Evolutionary conservation across 176 grass and related monocot genomes (phyloP).

Genomic region (Lolium multiflorum): DNA sequence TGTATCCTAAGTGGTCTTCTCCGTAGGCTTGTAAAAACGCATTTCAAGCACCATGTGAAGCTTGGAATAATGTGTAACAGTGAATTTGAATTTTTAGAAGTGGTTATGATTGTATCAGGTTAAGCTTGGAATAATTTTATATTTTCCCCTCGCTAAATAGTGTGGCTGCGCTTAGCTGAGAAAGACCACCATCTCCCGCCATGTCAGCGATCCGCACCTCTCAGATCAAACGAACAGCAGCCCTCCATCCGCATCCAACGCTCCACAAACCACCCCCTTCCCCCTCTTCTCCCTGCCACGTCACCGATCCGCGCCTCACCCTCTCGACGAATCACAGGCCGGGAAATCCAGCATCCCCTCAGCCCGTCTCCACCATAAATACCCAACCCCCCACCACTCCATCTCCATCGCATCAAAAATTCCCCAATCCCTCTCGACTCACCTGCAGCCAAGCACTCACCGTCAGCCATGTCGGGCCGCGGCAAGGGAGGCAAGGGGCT

Average conservation of each 20-base stretch:
- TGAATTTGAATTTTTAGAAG: too few relatives aligned
- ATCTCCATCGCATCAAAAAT: neutral
- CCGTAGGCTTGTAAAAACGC: too few relatives aligned
- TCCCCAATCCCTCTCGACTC: neutral
- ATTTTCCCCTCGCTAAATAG: too few relatives aligned
- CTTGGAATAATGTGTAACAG: too few relatives aligned
- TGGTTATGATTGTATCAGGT: too few relatives aligned
- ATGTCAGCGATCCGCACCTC: neutral
- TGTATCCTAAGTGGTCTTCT: too few relatives aligned
- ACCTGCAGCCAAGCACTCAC: neutral
- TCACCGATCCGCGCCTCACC: neutral
- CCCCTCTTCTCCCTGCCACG: too few relatives aligned
- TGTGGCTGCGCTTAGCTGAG: too few relatives aligned
- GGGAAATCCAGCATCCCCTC: neutral
- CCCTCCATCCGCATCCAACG: constrained; percentile 17
- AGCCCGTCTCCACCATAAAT: neutral
- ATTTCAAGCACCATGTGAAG: too few relatives aligned
- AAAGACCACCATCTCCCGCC: neutral
- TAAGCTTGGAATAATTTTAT: too few relatives aligned
- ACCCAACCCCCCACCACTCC: neutral
- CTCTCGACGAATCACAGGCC: constrained; percentile 7
- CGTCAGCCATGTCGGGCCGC: constrained; percentile 61
- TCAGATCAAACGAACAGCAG: neutral
- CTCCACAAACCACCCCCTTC: neutral
- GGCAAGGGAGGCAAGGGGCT: constrained; percentile 89